Conservation (phyloP, 192 early-diverging fungal genomes). For the Linnemannia zychae region DNA sequence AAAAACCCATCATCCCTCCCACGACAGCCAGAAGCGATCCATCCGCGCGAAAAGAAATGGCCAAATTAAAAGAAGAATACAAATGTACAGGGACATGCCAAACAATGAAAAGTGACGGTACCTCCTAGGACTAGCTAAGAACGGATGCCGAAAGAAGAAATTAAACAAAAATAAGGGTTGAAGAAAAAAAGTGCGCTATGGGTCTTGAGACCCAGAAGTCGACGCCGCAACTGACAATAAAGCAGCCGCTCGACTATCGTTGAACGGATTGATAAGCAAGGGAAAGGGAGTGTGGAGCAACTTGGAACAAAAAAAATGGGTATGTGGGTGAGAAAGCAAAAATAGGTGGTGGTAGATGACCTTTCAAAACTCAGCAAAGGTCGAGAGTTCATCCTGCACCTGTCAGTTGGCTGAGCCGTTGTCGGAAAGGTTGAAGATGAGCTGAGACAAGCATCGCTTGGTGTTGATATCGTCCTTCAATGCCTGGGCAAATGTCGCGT, state of each 20-base stretch:
- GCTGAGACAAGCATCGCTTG: slow-evolving; percentile 83
- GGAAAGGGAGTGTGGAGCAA: not conserved
- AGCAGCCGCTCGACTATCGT: not conserved
- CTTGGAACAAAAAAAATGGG: slow-evolving; percentile 1
- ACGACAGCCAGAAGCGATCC: not conserved
- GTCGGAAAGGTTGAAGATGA: slow-evolving; percentile 73
- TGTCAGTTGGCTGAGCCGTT: slow-evolving; percentile 22
- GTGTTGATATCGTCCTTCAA: slow-evolving; percentile 92
- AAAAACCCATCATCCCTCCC: not conserved
- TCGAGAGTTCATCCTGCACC: not conserved
- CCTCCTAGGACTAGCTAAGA: not conserved
- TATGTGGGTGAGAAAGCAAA: slow-evolving; percentile 1
- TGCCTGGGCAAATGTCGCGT: slow-evolving; percentile 84
- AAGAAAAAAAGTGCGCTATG: not conserved
- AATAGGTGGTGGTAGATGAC: not conserved
- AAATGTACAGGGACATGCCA: slow-evolving; percentile 20
- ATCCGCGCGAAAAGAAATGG: not conserved
- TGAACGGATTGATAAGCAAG: not conserved
- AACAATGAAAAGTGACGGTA: not conserved
- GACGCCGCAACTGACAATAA: not conserved
- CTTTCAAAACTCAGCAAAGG: not conserved
- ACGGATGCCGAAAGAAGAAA: not conserved
- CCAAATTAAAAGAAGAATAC: not conserved
- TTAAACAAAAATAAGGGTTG: not conserved
- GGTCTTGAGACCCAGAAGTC: not conserved